These are phyloP conservation scores for Panellus pusillus DNA, from an alignment of 768 basidiomycete species.

Conservation along the genomic window DNA sequence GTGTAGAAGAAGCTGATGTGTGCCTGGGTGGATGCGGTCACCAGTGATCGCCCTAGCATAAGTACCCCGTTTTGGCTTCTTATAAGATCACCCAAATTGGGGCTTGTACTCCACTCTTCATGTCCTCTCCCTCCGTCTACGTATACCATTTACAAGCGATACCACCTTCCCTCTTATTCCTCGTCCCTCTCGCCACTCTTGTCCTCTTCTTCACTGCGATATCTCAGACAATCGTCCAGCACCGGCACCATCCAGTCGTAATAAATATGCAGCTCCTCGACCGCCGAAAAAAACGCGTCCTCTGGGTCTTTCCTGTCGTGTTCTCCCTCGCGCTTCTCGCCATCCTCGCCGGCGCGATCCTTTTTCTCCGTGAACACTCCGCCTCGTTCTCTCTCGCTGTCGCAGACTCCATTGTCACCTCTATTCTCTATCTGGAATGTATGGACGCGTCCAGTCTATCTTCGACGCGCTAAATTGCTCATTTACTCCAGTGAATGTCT, in stretches of 20 bases:
- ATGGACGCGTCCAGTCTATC: not conserved
- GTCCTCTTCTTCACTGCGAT: conserved; percentile 13
- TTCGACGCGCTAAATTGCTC: conserved; percentile 1
- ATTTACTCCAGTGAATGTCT: conserved; percentile 14
- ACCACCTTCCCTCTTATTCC: conserved; percentile 19
- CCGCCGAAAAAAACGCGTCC: conserved; percentile 14
- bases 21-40: too few species aligned
- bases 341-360: conserved; percentile 16
- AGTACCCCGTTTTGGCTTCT: too few species aligned
- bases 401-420: conserved; percentile 14
- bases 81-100: too few species aligned
- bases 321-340: conserved; percentile 21
- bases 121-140: not conserved
- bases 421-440: conserved; percentile 19
- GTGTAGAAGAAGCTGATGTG: not conserved
- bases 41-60: too few species aligned
- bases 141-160: conserved; percentile 11
- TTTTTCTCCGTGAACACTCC: conserved; percentile 6
- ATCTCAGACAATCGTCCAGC: conserved; percentile 8
- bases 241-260: conserved; percentile 7
- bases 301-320: conserved; percentile 16
- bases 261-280: conserved; percentile 14
- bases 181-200: conserved; percentile 20
- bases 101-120: too few species aligned
- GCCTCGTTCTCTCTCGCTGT: conserved; percentile 6